Conservation (phyloP, 345 rosid species). For the Anastatica hierochuntica region DNA sequence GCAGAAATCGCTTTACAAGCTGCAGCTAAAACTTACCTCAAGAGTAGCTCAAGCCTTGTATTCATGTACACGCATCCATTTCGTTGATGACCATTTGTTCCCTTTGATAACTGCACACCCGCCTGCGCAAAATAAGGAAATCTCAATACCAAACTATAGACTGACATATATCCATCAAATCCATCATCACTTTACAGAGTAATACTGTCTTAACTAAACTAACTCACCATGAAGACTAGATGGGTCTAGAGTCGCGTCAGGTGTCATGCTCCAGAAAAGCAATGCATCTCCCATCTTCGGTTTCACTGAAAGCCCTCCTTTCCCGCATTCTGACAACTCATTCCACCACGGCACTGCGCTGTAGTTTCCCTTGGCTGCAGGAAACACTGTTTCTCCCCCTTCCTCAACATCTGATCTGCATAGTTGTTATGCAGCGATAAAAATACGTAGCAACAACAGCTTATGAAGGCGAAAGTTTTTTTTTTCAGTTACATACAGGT, state of each 20-base stretch:
- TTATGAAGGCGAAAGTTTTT: not conserved
- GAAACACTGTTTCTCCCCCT: constrained; percentile 96
- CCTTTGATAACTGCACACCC: constrained; percentile 91
- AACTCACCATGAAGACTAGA: constrained; percentile 87
- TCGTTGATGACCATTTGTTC: constrained; percentile 95
- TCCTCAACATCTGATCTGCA: constrained; percentile 94
- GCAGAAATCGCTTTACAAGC: too few species aligned
- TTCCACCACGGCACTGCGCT: constrained; percentile 90
- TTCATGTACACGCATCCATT: constrained; percentile 83
- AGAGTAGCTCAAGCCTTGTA: constrained; percentile 37
- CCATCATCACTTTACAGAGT: too few species aligned
- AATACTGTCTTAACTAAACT: too few species aligned
- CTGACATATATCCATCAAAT: too few species aligned
- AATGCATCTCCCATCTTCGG: constrained; percentile 96
- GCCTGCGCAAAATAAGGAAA: constrained; percentile 36
- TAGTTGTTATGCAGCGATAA: constrained; percentile 14
- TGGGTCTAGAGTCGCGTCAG: constrained; percentile 69
- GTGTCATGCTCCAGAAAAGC: constrained; percentile 97
- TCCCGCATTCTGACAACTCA: constrained; percentile 81
- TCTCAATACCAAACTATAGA: not conserved
- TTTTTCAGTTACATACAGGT: constrained; percentile 53
- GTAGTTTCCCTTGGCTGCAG: constrained; percentile 70
- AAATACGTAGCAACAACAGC: not conserved
- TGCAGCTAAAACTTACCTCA: not conserved
- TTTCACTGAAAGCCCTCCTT: constrained; percentile 73